A percentile compares a stretch with the other conserved stretches of the same genome.
These are phyloP conservation scores for Aspergillus latus DNA, from an alignment of 2,329 filamentous ascomycete species.

Conservation along the genomic window DNA sequence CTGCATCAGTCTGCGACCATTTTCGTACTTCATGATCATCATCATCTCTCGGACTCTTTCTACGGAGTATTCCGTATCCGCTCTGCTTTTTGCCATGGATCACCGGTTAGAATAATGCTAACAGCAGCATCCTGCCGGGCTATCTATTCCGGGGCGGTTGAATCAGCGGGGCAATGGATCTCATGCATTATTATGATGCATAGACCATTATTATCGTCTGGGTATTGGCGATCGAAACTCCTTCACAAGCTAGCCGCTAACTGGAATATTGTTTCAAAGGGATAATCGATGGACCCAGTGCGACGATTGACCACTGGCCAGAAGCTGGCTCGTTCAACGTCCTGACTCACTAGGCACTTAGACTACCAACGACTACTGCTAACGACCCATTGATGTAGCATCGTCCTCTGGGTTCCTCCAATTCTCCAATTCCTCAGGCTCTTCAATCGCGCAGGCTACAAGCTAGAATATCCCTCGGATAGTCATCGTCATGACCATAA, in stretches of 20 bases:
- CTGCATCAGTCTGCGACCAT: too few species aligned
- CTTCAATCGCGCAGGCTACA: background rate
- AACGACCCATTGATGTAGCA: constrained; percentile 5
- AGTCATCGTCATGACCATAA: constrained; percentile 1
- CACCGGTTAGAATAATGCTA: constrained; percentile 4
- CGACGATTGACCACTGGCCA: constrained; percentile 14
- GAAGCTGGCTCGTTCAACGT: constrained; percentile 14
- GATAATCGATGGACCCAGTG: constrained; percentile 15
- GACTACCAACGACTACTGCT: too few species aligned
- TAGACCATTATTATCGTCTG: constrained; percentile 21
- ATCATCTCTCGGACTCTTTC: too few species aligned
- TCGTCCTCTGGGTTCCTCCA: background rate
- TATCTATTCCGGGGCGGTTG: constrained; percentile 25
- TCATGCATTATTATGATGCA: constrained; percentile 23
- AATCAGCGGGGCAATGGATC: constrained; percentile 27
- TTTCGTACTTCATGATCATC: too few species aligned
- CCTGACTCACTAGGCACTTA: background rate
- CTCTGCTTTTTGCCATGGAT: background rate
- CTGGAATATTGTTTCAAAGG: constrained; percentile 5
- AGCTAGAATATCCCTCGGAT: constrained; percentile 1
- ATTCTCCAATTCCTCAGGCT: background rate
- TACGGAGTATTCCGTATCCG: background rate
- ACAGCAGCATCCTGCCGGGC: constrained; percentile 21
- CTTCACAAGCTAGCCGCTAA: constrained; percentile 15
- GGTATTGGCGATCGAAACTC: constrained; percentile 15